Evolutionary conservation across 164 flowering plant genomes (phyloP).

Genomic region (Tetracentron sinense): DNA sequence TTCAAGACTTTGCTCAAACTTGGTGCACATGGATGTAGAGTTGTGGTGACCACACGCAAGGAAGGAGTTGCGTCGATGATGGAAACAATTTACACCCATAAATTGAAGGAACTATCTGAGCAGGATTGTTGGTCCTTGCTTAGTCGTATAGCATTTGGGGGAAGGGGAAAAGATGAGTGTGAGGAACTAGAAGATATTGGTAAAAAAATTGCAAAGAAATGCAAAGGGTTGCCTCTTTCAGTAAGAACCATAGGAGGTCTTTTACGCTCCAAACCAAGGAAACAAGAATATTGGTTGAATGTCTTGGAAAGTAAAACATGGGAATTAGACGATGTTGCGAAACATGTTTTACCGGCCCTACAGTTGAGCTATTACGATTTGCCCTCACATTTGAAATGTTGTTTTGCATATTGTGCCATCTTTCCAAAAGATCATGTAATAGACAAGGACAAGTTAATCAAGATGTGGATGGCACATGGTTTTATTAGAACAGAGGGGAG

Average conservation of each 20-base stretch:
- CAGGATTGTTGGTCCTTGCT: slow-evolving; percentile 17
- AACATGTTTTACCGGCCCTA: neutral
- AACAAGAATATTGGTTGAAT: slow-evolving; percentile 11
- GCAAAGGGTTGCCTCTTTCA: slow-evolving; percentile 23
- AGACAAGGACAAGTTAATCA: neutral
- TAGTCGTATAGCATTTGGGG: slow-evolving; percentile 15
- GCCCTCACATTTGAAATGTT: slow-evolving; percentile 3
- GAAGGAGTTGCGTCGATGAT: slow-evolving; percentile 15
- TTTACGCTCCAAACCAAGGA: slow-evolving; percentile 9
- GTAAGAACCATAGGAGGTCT: slow-evolving; percentile 16
- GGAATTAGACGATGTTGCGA: neutral
- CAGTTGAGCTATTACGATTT: slow-evolving; percentile 14
- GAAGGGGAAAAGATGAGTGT: neutral
- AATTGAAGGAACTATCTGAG: slow-evolving; percentile 6
- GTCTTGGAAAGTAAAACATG: slow-evolving; percentile 19
- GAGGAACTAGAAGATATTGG: slow-evolving; percentile 14
- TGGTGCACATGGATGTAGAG: slow-evolving; percentile 16
- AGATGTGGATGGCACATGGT: slow-evolving; percentile 19
- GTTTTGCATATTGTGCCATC: slow-evolving; percentile 23
- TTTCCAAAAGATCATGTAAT: slow-evolving; percentile 13
- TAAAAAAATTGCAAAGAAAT: slow-evolving; percentile 11
- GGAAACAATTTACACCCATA: neutral
- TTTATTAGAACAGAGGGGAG: neutral
- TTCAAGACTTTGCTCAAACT: neutral
- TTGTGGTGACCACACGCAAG: slow-evolving; percentile 20